A percentile compares a stretch with the other conserved stretches of the same genome.
phyloP scores from a whole-genome alignment of 352 stramenopile genomes.

The Aphanomyces cochlioides region DNA sequence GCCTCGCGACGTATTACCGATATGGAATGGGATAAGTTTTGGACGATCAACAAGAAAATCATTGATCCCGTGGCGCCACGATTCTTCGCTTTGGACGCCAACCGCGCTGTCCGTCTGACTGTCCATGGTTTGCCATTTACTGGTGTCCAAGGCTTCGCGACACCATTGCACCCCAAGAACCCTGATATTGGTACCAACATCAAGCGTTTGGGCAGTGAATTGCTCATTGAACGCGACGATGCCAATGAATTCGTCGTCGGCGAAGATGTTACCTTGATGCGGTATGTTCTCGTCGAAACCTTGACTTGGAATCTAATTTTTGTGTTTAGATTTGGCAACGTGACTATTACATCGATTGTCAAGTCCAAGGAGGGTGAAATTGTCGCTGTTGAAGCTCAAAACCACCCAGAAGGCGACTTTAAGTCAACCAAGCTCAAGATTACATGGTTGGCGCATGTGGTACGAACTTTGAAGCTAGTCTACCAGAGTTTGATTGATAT shows the following conservation, averaged over 20 bases:
- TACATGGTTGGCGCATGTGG: slow-evolving; percentile 92
- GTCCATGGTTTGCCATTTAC: slow-evolving; percentile 72
- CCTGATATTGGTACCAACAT: slow-evolving; percentile 75
- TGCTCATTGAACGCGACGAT: slow-evolving; percentile 96
- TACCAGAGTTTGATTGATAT: background rate
- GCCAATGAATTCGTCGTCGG: slow-evolving; percentile 90
- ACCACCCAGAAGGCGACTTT: slow-evolving; percentile 84
- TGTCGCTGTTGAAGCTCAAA: slow-evolving; percentile 61
- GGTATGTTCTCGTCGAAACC: slow-evolving; percentile 52
- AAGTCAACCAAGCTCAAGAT: slow-evolving; percentile 97
- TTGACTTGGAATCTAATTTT: background rate
- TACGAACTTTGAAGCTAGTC: background rate
- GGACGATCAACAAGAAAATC: slow-evolving; percentile 98
- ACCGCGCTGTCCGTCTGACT: slow-evolving; percentile 80
- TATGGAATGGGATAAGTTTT: slow-evolving; percentile 99
- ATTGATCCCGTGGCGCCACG: slow-evolving; percentile 93
- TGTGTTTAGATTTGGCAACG: slow-evolving; percentile 64
- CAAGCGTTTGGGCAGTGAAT: slow-evolving; percentile 81
- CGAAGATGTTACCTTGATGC: slow-evolving; percentile 97
- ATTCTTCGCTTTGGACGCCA: slow-evolving; percentile 96
- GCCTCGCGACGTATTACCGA: slow-evolving; percentile 95
- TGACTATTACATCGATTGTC: slow-evolving; percentile 72
- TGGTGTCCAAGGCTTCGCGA: slow-evolving; percentile 59
- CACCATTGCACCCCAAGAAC: slow-evolving; percentile 79
- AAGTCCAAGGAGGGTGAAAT: slow-evolving; percentile 45